Conservation (phyloP, 2,329 filamentous ascomycete genomes). For the Pseudogymnoascus sp. region DNA sequence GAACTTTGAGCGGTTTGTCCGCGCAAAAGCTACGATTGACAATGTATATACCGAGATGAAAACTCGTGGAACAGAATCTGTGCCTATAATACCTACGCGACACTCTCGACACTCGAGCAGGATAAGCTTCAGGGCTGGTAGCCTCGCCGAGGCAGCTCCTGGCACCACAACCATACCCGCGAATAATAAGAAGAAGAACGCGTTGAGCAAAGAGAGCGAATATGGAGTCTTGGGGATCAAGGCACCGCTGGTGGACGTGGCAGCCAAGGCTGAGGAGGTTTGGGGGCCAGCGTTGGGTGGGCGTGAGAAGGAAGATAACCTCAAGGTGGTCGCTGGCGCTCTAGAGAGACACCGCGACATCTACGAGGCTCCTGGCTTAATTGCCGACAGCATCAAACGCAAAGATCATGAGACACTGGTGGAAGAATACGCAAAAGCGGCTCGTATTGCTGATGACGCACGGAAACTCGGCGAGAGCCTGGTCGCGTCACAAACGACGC, state of each 20-base stretch:
- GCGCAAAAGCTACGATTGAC: constrained; percentile 95
- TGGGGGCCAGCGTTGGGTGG: constrained; percentile 93
- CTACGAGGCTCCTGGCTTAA: constrained; percentile 68
- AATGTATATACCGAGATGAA: constrained; percentile 99
- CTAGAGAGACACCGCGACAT: constrained; percentile 74
- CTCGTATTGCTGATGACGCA: constrained; percentile 72
- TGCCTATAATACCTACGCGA: constrained; percentile 28
- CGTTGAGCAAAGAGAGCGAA: constrained; percentile 84
- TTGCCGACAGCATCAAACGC: constrained; percentile 79
- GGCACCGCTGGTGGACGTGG: constrained; percentile 76
- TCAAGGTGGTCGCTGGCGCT: constrained; percentile 68
- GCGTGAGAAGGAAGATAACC: constrained; percentile 78
- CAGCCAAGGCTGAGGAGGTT: constrained; percentile 90
- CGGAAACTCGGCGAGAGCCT: constrained; percentile 55
- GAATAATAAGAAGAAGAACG: constrained; percentile 73
- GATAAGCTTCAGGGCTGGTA: constrained; percentile 34
- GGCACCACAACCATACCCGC: constrained; percentile 32
- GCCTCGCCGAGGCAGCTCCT: constrained; percentile 27
- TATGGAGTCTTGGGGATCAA: constrained; percentile 87
- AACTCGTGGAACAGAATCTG: constrained; percentile 50
- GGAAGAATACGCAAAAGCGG: constrained; percentile 79
- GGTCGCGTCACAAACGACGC: constrained; percentile 43
- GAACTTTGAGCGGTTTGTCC: constrained; percentile 97
- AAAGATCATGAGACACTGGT: constrained; percentile 84
- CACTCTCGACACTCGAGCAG: constrained; percentile 31